These are phyloP conservation scores for Pulveroboletus sp. DNA, from an alignment of 768 basidiomycete species.

Conservation along the genomic window DNA sequence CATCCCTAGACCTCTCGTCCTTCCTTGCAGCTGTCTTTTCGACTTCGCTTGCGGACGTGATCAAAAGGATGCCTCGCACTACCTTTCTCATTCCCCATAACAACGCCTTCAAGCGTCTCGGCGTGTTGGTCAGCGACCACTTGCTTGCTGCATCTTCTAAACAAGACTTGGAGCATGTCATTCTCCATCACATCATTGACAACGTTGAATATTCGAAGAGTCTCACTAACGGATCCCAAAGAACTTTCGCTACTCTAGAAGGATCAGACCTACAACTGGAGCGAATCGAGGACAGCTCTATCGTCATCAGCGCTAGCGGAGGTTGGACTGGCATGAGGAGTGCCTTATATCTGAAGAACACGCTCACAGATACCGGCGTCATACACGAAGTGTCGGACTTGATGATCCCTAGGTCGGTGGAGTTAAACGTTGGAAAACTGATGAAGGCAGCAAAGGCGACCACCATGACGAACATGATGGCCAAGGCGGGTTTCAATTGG, in stretches of 20 bases:
- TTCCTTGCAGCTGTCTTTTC: conserved; percentile 91
- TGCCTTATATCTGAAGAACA: conserved; percentile 52
- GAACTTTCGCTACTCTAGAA: conserved; percentile 77
- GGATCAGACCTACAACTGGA: conserved; percentile 77
- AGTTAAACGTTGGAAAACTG: conserved; percentile 86
- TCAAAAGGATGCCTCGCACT: conserved; percentile 61
- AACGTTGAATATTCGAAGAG: conserved; percentile 67
- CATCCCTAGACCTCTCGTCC: conserved; percentile 78
- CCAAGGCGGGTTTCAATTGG: conserved; percentile 87
- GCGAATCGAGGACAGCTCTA: conserved; percentile 46
- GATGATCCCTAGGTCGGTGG: conserved; percentile 80
- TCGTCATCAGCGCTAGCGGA: conserved; percentile 58
- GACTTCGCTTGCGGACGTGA: conserved; percentile 67
- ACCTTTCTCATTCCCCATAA: conserved; percentile 89
- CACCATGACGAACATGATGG: conserved; percentile 82
- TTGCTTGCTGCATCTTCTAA: conserved; percentile 76
- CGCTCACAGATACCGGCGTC: conserved; percentile 84
- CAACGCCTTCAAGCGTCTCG: conserved; percentile 81
- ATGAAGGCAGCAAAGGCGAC: conserved; percentile 82
- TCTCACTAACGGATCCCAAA: conserved; percentile 59
- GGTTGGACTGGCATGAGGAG: conserved; percentile 74
- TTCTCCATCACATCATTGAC: conserved; percentile 82
- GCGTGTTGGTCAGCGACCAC: conserved; percentile 78
- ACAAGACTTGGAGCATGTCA: conserved; percentile 73
- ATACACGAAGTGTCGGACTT: conserved; percentile 85